Evolutionary conservation across 495 filamentous ascomycete genomes (phyloP).

Genomic region (Tuber umbilicatum): DNA sequence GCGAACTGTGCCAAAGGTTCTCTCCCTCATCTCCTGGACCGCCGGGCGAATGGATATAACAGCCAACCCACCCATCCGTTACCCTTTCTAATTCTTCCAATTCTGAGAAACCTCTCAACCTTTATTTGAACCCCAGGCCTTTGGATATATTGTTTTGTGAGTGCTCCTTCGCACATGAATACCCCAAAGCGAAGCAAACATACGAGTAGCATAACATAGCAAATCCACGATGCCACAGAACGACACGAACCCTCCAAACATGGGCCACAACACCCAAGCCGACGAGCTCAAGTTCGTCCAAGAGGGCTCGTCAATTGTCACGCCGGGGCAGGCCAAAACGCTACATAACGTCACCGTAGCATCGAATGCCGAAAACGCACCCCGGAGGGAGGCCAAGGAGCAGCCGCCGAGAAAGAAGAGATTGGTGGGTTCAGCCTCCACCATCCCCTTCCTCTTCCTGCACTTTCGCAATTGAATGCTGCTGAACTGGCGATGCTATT

Average conservation of each 20-base stretch:
- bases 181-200: neutral
- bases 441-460: no score
- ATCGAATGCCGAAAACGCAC: neutral
- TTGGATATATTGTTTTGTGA: neutral
- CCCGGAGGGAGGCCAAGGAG: conserved; percentile 5
- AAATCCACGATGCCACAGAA: conserved; percentile 18
- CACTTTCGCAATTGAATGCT: neutral
- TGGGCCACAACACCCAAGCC: conserved; percentile 8
- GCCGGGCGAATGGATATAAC: neutral
- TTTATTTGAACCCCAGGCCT: neutral
- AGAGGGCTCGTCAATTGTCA: neutral
- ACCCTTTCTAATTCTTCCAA: neutral
- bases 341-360: conserved; percentile 11
- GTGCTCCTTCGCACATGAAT: neutral
- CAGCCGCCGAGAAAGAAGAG: conserved; percentile 25
- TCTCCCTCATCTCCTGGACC: neutral
- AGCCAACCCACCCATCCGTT: neutral
- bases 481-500: conserved; percentile 3
- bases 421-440: conserved; percentile 17
- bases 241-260: neutral
- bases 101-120: neutral
- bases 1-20: neutral
- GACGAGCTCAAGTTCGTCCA: conserved; percentile 3
- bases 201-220: neutral
- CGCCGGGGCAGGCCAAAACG: conserved; percentile 7